Evolutionary conservation across 176 grass and related monocot species (phyloP).

Genomic region (Avena atlantica): DNA sequence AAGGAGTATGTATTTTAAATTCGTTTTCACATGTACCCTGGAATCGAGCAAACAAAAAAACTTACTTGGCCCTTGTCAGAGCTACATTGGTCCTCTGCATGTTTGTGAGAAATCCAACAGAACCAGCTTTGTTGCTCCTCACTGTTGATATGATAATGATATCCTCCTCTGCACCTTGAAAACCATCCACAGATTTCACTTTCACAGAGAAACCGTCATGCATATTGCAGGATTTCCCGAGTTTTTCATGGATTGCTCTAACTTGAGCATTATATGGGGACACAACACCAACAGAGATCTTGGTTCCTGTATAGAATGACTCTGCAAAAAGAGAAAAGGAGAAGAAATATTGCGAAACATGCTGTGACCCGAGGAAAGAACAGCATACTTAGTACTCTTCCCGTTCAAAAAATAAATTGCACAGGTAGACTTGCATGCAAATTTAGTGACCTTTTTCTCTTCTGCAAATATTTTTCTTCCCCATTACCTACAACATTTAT

Average conservation of each 20-base stretch:
- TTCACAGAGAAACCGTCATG: constrained; percentile 44
- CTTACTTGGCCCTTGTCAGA: constrained; percentile 66
- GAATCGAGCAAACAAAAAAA: not conserved
- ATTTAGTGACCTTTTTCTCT: not conserved
- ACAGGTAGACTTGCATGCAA: not conserved
- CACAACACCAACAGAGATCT: constrained; percentile 63
- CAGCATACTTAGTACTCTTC: not conserved
- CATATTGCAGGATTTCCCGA: constrained; percentile 41
- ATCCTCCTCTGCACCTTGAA: constrained; percentile 67
- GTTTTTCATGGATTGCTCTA: constrained; percentile 47
- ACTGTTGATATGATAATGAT: constrained; percentile 72
- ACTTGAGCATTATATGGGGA: constrained; percentile 64
- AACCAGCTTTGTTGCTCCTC: constrained; percentile 55
- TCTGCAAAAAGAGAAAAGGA: constrained; percentile 28
- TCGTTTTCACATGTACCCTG: not conserved
- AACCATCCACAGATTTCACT: constrained; percentile 63
- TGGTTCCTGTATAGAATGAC: constrained; percentile 43
- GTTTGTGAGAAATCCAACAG: constrained; percentile 62
- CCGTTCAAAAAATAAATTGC: not conserved
- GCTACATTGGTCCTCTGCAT: constrained; percentile 65
- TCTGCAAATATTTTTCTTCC: not conserved
- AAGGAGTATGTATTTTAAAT: not conserved
- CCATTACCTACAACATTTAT: not conserved
- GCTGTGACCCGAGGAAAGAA: not conserved
- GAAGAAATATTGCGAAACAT: not conserved